These are phyloP conservation scores for Orbilia blumenaviensis DNA, from an alignment of 2,329 filamentous ascomycete species.

Conservation along the genomic window DNA sequence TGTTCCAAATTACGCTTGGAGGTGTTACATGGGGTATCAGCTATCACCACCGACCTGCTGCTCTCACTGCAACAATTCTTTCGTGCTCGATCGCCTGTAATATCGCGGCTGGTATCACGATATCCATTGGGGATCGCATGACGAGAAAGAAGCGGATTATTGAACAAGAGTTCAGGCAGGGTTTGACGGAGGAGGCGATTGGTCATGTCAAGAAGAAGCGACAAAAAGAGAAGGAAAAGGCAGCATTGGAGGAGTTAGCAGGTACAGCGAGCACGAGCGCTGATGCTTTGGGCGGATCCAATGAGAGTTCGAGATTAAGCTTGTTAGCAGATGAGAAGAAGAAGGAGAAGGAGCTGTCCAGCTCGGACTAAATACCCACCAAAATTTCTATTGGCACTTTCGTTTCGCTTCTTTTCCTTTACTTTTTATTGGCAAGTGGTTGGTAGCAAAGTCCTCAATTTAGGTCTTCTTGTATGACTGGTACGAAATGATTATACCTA, in stretches of 20 bases:
- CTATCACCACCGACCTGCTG: constrained; percentile 74
- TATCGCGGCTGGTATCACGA: constrained; percentile 77
- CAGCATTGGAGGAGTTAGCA: constrained; percentile 2
- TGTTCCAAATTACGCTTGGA: constrained; percentile 81
- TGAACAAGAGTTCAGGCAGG: constrained; percentile 78
- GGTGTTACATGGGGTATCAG: constrained; percentile 80
- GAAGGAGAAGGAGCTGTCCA: not conserved
- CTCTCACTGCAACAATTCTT: constrained; percentile 81
- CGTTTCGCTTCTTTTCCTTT: no score
- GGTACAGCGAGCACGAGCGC: constrained; percentile 23
- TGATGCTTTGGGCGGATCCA: constrained; percentile 21
- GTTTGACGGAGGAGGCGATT: constrained; percentile 74
- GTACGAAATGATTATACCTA: not conserved
- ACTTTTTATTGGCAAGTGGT: not conserved
- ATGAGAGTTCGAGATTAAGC: constrained; percentile 41
- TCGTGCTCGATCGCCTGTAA: constrained; percentile 81
- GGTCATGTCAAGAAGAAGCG: constrained; percentile 62
- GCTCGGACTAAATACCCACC: constrained; percentile 14
- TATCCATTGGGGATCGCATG: constrained; percentile 76
- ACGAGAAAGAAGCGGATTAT: constrained; percentile 88
- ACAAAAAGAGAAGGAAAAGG: constrained; percentile 64
- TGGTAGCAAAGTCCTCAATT: not conserved
- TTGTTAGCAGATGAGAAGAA: constrained; percentile 36
- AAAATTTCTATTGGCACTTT: not conserved
- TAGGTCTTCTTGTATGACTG: not conserved